phyloP scores from a whole-genome alignment of 2,329 filamentous ascomycete genomes.

The Fusarium oxysporum region DNA sequence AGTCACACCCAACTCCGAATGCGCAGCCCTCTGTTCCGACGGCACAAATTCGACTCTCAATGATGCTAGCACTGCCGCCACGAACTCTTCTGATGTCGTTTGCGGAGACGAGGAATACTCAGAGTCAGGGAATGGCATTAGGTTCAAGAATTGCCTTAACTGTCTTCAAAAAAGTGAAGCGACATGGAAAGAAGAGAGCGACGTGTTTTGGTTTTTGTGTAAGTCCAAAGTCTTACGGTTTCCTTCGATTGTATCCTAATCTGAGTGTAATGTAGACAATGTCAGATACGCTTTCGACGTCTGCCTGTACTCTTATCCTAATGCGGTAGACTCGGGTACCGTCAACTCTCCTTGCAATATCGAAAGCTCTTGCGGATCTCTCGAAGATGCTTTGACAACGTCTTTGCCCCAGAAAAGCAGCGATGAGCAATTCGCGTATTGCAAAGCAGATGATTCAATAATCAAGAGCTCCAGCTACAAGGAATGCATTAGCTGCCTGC shows the following conservation, averaged over 20 bases:
- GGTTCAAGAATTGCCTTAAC: slow-evolving; percentile 59
- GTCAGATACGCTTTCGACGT: slow-evolving; percentile 60
- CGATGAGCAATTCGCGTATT: slow-evolving; percentile 54
- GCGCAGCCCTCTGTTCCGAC: slow-evolving; percentile 61
- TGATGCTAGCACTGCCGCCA: slow-evolving; percentile 54
- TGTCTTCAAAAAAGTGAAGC: slow-evolving; percentile 60
- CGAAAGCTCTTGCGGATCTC: slow-evolving; percentile 54
- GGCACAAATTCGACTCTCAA: slow-evolving; percentile 48
- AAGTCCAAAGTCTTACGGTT: slow-evolving; percentile 55
- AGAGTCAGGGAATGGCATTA: slow-evolving; percentile 53
- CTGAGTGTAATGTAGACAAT: slow-evolving; percentile 58
- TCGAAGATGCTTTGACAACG: slow-evolving; percentile 53
- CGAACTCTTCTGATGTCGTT: slow-evolving; percentile 60
- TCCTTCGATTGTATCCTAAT: slow-evolving; percentile 54
- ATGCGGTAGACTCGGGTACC: slow-evolving; percentile 47
- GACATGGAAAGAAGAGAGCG: slow-evolving; percentile 11
- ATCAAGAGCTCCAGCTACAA: slow-evolving; percentile 50
- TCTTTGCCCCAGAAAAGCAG: too few relatives aligned
- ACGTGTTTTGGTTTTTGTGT: slow-evolving; percentile 61
- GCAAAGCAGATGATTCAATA: slow-evolving; percentile 51
- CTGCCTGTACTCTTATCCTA: slow-evolving; percentile 56
- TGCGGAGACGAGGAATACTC: slow-evolving; percentile 58
- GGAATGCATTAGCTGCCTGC: slow-evolving; percentile 58
- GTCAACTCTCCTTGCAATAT: slow-evolving; percentile 58
- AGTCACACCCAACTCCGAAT: slow-evolving; percentile 63